These are phyloP conservation scores for Coelastrella sp. DNA, from an alignment of 139 green algal genomes.

Conservation along the genomic window DNA sequence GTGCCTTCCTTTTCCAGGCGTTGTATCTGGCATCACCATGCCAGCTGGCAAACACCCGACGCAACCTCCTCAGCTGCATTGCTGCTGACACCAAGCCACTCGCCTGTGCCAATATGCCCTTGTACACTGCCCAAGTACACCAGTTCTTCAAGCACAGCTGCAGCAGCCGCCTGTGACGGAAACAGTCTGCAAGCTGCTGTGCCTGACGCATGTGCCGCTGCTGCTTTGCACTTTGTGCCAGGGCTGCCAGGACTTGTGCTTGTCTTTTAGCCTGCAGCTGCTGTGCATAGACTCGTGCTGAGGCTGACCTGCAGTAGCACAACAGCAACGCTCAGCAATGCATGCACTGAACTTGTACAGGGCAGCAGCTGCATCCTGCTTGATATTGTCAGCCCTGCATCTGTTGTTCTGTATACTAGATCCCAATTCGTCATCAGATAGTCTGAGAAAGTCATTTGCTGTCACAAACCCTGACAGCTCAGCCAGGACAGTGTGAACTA, in stretches of 20 bases:
- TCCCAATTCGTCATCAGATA: no score
- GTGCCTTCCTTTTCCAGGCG: background rate
- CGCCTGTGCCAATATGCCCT: background rate
- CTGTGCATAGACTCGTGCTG: slow-evolving; percentile 9
- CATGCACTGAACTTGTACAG: background rate
- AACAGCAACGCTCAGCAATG: slow-evolving; percentile 6
- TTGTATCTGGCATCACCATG: background rate
- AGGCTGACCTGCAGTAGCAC: background rate
- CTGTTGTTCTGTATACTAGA: no score
- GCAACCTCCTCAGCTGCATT: background rate
- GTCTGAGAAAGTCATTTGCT: no score
- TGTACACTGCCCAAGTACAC: slow-evolving; percentile 1
- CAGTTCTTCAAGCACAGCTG: slow-evolving; percentile 15
- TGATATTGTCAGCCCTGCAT: background rate
- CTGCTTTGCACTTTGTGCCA: background rate
- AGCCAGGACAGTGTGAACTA: background rate
- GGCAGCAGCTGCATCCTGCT: background rate
- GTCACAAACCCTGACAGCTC: background rate
- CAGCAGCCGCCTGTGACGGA: background rate
- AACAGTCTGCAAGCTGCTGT: background rate
- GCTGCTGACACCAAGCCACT: background rate
- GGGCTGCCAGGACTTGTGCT: background rate
- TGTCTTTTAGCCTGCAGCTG: background rate
- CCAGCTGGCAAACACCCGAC: background rate
- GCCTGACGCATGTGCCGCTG: background rate